phyloP scores from a whole-genome alignment of 83 land plant species.

The Diphasiastrum complanatum region DNA sequence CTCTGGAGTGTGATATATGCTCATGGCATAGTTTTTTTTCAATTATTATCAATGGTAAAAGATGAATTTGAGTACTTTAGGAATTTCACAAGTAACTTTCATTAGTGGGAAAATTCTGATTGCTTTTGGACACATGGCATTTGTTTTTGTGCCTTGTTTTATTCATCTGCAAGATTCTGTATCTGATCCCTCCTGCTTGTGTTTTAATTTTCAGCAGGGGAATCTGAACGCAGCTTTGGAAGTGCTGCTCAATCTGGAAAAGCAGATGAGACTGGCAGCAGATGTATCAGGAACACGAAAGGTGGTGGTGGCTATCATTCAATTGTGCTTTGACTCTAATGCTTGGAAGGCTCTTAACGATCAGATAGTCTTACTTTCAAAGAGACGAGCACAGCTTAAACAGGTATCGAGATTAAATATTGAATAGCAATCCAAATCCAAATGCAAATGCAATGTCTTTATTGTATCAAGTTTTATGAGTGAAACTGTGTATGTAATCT shows the following conservation, averaged over 20 bases:
- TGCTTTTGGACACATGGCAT: background rate
- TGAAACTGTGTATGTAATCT: too few species aligned
- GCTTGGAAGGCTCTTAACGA: conserved; percentile 91
- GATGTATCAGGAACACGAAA: conserved; percentile 77
- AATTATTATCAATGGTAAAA: too few species aligned
- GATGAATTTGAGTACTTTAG: too few species aligned
- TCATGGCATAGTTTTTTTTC: too few species aligned
- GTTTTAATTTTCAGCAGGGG: too few species aligned
- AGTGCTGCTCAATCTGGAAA: conserved; percentile 63
- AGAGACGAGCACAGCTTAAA: conserved; percentile 87
- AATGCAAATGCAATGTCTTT: too few species aligned
- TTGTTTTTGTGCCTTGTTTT: background rate
- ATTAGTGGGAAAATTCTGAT: too few species aligned
- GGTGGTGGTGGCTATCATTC: conserved; percentile 70
- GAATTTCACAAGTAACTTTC: too few species aligned
- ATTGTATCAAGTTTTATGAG: too few species aligned
- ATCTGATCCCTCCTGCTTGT: background rate
- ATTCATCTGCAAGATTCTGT: background rate
- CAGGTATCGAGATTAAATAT: conserved; percentile 59
- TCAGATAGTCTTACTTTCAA: conserved; percentile 75
- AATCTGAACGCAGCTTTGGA: conserved; percentile 61
- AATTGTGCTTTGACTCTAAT: conserved; percentile 74
- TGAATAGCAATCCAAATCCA: too few species aligned
- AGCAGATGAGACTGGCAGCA: conserved; percentile 75
- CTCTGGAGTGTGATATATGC: too few species aligned